Evolutionary conservation across 2,329 filamentous ascomycete genomes (phyloP).

Genomic region (Chaetomium olivaceum): DNA sequence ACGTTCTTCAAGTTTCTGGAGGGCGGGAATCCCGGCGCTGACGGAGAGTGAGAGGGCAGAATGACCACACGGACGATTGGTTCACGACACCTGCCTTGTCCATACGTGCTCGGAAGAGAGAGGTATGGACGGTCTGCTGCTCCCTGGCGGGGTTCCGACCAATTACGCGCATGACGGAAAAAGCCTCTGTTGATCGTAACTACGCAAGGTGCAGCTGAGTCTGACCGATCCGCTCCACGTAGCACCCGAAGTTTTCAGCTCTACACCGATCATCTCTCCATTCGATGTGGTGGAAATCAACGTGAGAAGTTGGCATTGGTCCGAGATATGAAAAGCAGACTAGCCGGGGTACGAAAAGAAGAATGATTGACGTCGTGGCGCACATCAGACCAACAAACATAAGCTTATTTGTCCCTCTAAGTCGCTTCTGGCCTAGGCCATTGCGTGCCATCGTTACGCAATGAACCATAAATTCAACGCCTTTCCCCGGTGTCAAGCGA

Average conservation of each 20-base stretch:
- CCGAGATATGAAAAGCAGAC: neutral
- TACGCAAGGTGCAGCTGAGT: neutral
- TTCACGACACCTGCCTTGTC: too few relatives aligned
- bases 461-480: neutral
- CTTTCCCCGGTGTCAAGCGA: neutral
- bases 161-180: neutral
- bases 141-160: neutral
- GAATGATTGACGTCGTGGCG: neutral
- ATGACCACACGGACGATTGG: too few relatives aligned
- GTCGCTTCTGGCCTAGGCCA: neutral
- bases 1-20: constrained; percentile 1
- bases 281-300: neutral
- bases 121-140: neutral
- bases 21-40: neutral
- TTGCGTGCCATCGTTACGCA: neutral
- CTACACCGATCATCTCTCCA: neutral
- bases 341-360: neutral
- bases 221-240: neutral
- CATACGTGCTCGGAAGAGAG: too few relatives aligned
- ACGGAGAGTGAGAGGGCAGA: neutral
- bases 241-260: neutral
- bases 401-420: neutral
- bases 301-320: neutral
- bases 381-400: neutral
- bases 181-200: neutral